phyloP scores from a whole-genome alignment of 805 yeast species.

The Ogataea parapolymorpha region DNA sequence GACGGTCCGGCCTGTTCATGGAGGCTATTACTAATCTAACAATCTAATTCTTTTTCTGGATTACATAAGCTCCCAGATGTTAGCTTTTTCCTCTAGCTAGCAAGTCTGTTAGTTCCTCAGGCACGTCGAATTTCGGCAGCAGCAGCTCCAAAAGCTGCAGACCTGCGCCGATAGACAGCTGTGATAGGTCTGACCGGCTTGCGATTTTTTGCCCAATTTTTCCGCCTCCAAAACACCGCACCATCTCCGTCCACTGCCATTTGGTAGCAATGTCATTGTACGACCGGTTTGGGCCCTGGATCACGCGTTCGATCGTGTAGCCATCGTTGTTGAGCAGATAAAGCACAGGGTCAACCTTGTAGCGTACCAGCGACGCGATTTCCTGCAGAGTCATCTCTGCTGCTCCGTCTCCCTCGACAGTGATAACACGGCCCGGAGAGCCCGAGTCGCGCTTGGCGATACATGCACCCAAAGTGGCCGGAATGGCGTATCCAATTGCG shows the following conservation, averaged over 20 bases:
- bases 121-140: conserved; percentile 59
- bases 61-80: background rate
- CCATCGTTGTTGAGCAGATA: conserved; percentile 49
- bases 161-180: conserved; percentile 12
- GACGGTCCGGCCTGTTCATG: too few relatives aligned
- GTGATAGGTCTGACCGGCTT: conserved; percentile 32
- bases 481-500: conserved; percentile 51
- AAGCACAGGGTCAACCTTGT: conserved; percentile 39
- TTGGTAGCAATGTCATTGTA: conserved; percentile 47
- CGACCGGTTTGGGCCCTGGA: conserved; percentile 46
- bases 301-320: conserved; percentile 49
- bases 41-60: too few relatives aligned
- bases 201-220: conserved; percentile 32
- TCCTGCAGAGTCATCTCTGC: conserved; percentile 56
- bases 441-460: conserved; percentile 42
- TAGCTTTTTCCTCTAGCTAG: background rate
- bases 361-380: conserved; percentile 40
- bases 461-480: conserved; percentile 47
- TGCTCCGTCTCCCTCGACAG: conserved; percentile 54
- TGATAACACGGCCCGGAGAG: conserved; percentile 36
- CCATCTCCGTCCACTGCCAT: conserved; percentile 68
- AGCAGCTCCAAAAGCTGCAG: conserved; percentile 53
- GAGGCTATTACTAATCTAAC: too few relatives aligned
- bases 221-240: conserved; percentile 64
- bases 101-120: conserved; percentile 43